These are phyloP conservation scores for Neopestalotiopsis rosae DNA, from an alignment of 2,329 filamentous ascomycete genomes.

Conservation along the genomic window DNA sequence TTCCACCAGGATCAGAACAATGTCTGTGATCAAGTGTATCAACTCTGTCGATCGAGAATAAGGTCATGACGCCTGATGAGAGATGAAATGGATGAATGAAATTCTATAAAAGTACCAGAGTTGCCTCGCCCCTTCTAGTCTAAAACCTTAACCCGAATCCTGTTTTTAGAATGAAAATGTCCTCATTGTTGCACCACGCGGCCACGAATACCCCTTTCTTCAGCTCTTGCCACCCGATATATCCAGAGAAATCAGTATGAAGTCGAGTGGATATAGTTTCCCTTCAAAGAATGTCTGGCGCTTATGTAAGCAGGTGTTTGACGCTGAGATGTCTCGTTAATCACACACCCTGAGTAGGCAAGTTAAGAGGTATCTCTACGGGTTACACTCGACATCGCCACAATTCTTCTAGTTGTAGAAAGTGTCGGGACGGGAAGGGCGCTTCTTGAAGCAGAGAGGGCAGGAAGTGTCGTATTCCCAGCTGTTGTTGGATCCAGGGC, in stretches of 20 bases:
- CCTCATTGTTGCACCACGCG: not conserved
- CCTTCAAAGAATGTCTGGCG: not conserved
- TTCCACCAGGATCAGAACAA: not conserved
- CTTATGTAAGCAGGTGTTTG: too few relatives aligned
- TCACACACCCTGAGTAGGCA: not conserved
- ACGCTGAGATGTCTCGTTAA: not conserved
- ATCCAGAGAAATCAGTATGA: not conserved
- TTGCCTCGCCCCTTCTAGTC: not conserved
- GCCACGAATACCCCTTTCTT: not conserved
- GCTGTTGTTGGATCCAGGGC: slow-evolving; percentile 10
- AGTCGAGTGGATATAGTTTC: not conserved
- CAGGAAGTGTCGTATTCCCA: not conserved
- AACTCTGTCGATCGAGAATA: not conserved
- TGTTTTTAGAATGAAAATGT: not conserved
- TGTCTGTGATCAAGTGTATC: not conserved
- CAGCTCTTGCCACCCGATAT: not conserved
- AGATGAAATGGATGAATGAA: not conserved
- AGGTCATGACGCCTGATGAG: not conserved
- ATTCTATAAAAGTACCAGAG: not conserved
- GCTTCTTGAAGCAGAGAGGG: not conserved
- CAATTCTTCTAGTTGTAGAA: not conserved
- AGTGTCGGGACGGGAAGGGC: not conserved
- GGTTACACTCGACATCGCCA: not conserved
- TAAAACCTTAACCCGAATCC: not conserved
- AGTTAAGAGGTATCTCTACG: not conserved